Evolutionary conservation across 2,329 filamentous ascomycete genomes (phyloP), one percentile per base, ranked within the genome.

Genomic region (Byssochlamys sp.): DNA sequence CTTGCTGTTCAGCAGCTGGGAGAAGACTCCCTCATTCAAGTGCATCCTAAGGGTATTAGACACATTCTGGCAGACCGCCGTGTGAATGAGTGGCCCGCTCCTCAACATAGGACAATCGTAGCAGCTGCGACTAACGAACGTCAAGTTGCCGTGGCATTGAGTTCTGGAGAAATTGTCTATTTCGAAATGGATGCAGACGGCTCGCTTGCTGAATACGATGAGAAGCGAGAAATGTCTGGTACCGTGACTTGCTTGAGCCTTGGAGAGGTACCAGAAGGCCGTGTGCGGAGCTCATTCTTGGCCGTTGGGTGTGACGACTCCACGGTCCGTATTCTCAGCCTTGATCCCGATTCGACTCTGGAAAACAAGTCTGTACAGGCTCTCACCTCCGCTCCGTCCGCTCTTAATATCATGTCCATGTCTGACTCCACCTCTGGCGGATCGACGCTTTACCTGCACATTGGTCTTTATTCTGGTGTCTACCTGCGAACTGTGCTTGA

Each of bases 301-400:
- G 95, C 95, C 50, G 92, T 99, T 51, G 95, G 95, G 4, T 97
- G 92, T 69, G 94, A 96, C 67, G 94, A 99, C 73, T 91, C 90
- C 59, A 97, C 94, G 0, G 94, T 99, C 55, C 88, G 94, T 55
- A 90, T 99, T 55, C 81, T 95, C 56, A 95, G 91, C 67, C 77
- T 96, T 29, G 90, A 95, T 67, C 90, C 91, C 0, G 91, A 96
- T 62, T 88, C 89, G 2, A 95, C 91, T 0, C 78, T 99, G 10
- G 90, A 96, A 71, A 94, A 88, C 72, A 95, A 95, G 69, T 96
- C 91, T 3, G 89, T 99, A 2, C 94, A 97, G 73, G 92, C 91
- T 14, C 77, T 97, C 61, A 95, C 91, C 2, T 91, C 92, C 2
- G 88, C 91, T 0, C 94, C 94, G 6, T 95, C 90, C 11, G 86